These are phyloP conservation scores for Diaporthe aspalathi DNA, from an alignment of 2,329 filamentous ascomycete species.

Conservation along the genomic window DNA sequence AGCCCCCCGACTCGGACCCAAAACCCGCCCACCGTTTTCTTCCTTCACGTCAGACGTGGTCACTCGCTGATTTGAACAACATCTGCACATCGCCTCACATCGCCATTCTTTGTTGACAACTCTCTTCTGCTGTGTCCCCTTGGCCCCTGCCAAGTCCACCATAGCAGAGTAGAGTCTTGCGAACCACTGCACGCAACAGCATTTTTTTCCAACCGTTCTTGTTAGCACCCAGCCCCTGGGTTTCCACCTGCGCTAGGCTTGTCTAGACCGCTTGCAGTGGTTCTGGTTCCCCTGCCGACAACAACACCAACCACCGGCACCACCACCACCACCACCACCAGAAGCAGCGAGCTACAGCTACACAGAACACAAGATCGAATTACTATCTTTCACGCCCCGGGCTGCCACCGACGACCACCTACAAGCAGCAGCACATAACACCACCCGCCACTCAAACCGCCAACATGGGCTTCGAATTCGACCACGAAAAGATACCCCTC, in stretches of 20 bases:
- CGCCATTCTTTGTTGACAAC: constrained; percentile 3
- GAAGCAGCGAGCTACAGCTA: background rate
- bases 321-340: background rate
- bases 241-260: constrained; percentile 24
- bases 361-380: constrained; percentile 8
- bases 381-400: background rate
- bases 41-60: constrained; percentile 12
- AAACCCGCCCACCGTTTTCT: constrained; percentile 7
- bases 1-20: background rate
- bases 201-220: constrained; percentile 13
- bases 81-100: background rate
- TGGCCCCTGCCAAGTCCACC: constrained; percentile 4
- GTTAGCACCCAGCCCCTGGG: background rate
- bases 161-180: background rate
- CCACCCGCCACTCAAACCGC: background rate
- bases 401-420: background rate
- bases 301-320: constrained; percentile 3
- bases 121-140: background rate
- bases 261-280: constrained; percentile 32
- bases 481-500: constrained; percentile 64
- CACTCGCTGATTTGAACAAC: constrained; percentile 10
- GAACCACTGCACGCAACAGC: constrained; percentile 1
- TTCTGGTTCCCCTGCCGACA: constrained; percentile 34
- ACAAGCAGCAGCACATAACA: background rate
- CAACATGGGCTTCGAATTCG: constrained; percentile 60